These are phyloP conservation scores for Hirsutella minnesotensis DNA, from an alignment of 2,329 filamentous ascomycete genomes.

Conservation along the genomic window DNA sequence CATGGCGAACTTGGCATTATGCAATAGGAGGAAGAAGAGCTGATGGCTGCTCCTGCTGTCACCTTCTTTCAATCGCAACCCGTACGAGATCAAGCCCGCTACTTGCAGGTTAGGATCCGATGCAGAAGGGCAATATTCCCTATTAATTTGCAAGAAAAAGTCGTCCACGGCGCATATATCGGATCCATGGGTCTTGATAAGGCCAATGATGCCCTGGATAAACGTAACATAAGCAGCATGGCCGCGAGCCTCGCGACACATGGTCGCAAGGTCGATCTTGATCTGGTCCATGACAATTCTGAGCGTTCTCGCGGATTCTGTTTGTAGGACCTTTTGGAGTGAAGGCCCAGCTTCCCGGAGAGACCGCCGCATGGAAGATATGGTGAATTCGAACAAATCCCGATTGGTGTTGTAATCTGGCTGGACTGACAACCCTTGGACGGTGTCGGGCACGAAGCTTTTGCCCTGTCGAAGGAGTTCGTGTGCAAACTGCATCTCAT, in stretches of 20 bases:
- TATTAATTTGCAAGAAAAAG: constrained; percentile 45
- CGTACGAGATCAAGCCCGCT: constrained; percentile 43
- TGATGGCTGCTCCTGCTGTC: constrained; percentile 33
- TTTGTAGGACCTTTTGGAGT: constrained; percentile 22
- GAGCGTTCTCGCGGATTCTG: constrained; percentile 31
- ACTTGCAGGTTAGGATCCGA: constrained; percentile 46
- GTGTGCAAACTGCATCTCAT: constrained; percentile 38
- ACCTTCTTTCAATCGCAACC: constrained; percentile 39
- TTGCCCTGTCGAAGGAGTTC: constrained; percentile 29
- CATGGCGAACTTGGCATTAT: constrained; percentile 44
- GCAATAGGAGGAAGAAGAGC: constrained; percentile 45
- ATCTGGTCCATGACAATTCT: constrained; percentile 41
- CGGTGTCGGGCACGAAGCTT: constrained; percentile 29
- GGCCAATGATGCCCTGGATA: constrained; percentile 36
- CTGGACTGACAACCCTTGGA: constrained; percentile 21
- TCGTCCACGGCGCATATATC: constrained; percentile 41
- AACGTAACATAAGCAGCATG: constrained; percentile 39
- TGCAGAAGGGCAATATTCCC: constrained; percentile 41
- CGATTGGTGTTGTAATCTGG: constrained; percentile 37
- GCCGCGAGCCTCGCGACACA: constrained; percentile 22
- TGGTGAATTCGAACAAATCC: constrained; percentile 34
- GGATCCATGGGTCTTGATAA: constrained; percentile 41
- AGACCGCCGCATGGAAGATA: constrained; percentile 38
- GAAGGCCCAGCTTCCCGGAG: constrained; percentile 26
- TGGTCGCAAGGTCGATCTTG: constrained; percentile 32